These are phyloP conservation scores for Bipolaris victoriae DNA, from an alignment of 2,329 filamentous ascomycete species.

Conservation along the genomic window DNA sequence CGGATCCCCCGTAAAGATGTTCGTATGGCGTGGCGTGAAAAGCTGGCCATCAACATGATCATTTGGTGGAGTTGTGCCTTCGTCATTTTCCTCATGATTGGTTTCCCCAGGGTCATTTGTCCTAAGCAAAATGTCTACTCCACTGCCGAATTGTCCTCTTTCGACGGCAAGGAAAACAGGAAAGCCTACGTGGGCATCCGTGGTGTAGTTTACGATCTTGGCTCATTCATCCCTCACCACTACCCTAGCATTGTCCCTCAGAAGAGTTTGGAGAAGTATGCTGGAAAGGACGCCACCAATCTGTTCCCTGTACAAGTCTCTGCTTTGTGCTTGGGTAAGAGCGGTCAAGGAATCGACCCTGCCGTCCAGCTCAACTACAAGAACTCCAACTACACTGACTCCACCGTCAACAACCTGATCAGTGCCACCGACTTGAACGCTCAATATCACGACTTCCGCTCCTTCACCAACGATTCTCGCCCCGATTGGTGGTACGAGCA, in stretches of 20 bases:
- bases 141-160: slow-evolving; percentile 72
- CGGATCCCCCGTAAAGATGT: slow-evolving; percentile 92
- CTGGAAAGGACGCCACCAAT: slow-evolving; percentile 81
- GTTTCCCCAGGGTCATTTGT: slow-evolving; percentile 87
- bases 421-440: slow-evolving; percentile 73
- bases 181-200: slow-evolving; percentile 80
- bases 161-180: slow-evolving; percentile 72
- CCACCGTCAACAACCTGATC: slow-evolving; percentile 64
- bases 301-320: slow-evolving; percentile 95
- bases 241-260: slow-evolving; percentile 72
- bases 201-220: slow-evolving; percentile 86
- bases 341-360: slow-evolving; percentile 66
- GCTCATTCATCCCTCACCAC: slow-evolving; percentile 73
- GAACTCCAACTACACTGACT: slow-evolving; percentile 73
- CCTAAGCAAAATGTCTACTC: slow-evolving; percentile 90
- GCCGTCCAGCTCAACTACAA: slow-evolving; percentile 86
- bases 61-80: slow-evolving; percentile 87
- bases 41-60: slow-evolving; percentile 95
- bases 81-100: slow-evolving; percentile 86
- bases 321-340: slow-evolving; percentile 81
- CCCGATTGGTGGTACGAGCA: slow-evolving; percentile 93
- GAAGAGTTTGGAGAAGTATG: slow-evolving; percentile 76
- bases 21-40: slow-evolving; percentile 92
- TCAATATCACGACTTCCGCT: slow-evolving; percentile 91
- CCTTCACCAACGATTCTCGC: slow-evolving; percentile 78